These are phyloP conservation scores for Nicotiana obtusifolia DNA, from an alignment of 257 asterid genomes.

Conservation along the genomic window DNA sequence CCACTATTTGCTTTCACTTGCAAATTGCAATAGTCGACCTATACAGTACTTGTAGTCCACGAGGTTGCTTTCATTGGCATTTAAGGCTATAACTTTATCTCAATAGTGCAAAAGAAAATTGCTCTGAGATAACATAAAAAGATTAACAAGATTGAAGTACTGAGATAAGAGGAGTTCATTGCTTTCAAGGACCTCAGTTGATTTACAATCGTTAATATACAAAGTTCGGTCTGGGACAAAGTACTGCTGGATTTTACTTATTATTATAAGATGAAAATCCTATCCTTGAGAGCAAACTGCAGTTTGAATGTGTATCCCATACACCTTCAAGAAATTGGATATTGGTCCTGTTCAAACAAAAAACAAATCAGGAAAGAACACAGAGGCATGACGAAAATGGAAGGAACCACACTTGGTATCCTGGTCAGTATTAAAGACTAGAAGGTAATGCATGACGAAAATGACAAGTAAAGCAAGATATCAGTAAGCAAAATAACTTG, in stretches of 20 bases:
- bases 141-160: background rate
- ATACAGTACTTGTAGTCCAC: background rate
- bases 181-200: conserved; percentile 3
- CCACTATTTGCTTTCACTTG: no score
- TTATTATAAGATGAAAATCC: background rate
- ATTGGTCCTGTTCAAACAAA: background rate
- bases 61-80: background rate
- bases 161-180: background rate
- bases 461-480: no score
- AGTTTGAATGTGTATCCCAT: background rate
- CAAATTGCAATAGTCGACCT: background rate
- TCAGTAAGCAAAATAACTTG: no score
- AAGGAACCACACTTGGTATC: background rate
- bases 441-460: no score
- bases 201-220: background rate
- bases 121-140: background rate
- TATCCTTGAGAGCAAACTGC: background rate
- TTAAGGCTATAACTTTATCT: background rate
- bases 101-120: background rate
- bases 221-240: background rate
- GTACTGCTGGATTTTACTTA: background rate
- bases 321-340: background rate
- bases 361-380: background rate
- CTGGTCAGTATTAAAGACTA: background rate
- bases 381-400: background rate